Base-by-base conservation (phyloP, 805 yeast genomes). In the Henningerozyma blattae region DNA sequence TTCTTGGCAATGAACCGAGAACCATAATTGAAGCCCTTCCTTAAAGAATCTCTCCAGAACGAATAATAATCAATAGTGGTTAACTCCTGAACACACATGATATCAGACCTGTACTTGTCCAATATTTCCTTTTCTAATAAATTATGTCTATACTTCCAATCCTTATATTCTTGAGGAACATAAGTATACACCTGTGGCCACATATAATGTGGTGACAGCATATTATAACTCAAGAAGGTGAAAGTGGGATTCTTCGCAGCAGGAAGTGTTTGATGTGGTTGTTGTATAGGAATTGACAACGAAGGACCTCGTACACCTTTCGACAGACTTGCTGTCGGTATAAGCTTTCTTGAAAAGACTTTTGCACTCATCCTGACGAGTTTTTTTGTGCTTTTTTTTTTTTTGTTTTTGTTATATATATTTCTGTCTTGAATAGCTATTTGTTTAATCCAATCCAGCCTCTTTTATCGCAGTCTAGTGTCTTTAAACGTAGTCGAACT, bases 211-310 rank as follows among this genome's bases (percentile, higher is more conserved):
- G 67, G 70, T 8, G 67, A 65, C n/a, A 68, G 52, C 46, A 68
- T 53, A 43, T 68, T 68, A 45, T 61, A 68, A 1, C 69, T 58
- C 51, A 67, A 42, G 15, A 68, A 49, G 5, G 62, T 50, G 18
- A 60, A 42, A 8, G 27, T 8, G 5, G 27, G 27, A 24, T 24
- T 24, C n/a, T 5, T 1, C 5, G 27, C 5, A 8, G 7, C n/a
- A 10, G 27, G n/a, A n/a, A 27, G 2, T 13, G 10, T 15, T 22
- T 4, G 32, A 15, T 6, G 27, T 10, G 33, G 16, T 16, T 85
- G 95, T 56, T 86, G 77, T 47, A 43, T 77, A 6, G 85, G 95
- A 68, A 3, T 56, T 77, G 45, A 72, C 70, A 12, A 56, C 49
- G 35, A 61, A 61, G 17, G 79, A 2, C 83, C 94, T 44, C 64